These are phyloP conservation scores for Eucalyptus shirleyi DNA, from an alignment of 345 rosid species.

Conservation along the genomic window DNA sequence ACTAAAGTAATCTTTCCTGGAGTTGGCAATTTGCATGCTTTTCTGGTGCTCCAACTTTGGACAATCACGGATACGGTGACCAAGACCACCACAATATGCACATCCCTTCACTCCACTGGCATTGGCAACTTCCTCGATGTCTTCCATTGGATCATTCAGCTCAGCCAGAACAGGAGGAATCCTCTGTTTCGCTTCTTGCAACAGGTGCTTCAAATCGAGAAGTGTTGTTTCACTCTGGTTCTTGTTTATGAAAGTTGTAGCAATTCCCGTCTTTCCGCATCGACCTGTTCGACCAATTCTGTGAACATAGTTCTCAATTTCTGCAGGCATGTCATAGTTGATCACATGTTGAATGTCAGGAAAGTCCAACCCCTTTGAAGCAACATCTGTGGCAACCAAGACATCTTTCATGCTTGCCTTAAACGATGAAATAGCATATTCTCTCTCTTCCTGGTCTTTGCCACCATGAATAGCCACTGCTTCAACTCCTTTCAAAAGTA, in stretches of 20 bases:
- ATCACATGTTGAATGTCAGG: slow-evolving; percentile 89
- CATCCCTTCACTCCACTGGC: slow-evolving; percentile 92
- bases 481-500: slow-evolving; percentile 89
- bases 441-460: slow-evolving; percentile 93
- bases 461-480: slow-evolving; percentile 94
- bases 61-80: slow-evolving; percentile 81
- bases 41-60: slow-evolving; percentile 89
- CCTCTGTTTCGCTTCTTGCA: slow-evolving; percentile 89
- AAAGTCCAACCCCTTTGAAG: slow-evolving; percentile 87
- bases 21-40: slow-evolving; percentile 68
- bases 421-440: slow-evolving; percentile 73
- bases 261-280: slow-evolving; percentile 91
- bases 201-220: slow-evolving; percentile 77
- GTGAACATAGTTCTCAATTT: slow-evolving; percentile 89
- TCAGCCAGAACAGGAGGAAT: slow-evolving; percentile 92
- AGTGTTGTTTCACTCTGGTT: slow-evolving; percentile 86
- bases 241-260: slow-evolving; percentile 91
- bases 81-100: slow-evolving; percentile 92
- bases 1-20: slow-evolving; percentile 80
- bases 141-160: slow-evolving; percentile 82
- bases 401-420: slow-evolving; percentile 83
- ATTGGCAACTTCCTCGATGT: slow-evolving; percentile 49
- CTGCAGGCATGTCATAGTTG: slow-evolving; percentile 94
- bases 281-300: slow-evolving; percentile 93
- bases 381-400: slow-evolving; percentile 90